A percentile compares a stretch with the other conserved stretches of the same genome.
Evolutionary conservation across 768 basidiomycete genomes (phyloP).

Genomic region (Lactarius pseudohatsudake): DNA sequence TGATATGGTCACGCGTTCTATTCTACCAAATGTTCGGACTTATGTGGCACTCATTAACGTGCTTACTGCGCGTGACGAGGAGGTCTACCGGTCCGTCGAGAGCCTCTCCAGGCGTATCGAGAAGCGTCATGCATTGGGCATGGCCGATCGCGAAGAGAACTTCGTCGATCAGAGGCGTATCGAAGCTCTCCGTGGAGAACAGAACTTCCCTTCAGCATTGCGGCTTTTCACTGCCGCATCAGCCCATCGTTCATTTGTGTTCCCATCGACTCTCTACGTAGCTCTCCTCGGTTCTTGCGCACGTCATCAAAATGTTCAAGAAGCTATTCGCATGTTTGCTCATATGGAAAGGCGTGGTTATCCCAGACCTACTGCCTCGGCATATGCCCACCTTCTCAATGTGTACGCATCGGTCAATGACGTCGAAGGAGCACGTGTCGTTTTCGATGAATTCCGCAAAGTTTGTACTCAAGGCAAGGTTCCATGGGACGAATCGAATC

Average conservation of each 20-base stretch:
- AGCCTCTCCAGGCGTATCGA: constrained; percentile 38
- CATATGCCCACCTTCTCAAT: constrained; percentile 57
- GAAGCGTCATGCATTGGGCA: constrained; percentile 40
- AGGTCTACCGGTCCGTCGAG: constrained; percentile 50
- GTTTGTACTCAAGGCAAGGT: constrained; percentile 44
- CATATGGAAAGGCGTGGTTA: constrained; percentile 52
- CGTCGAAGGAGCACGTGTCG: constrained; percentile 50
- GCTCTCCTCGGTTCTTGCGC: constrained; percentile 64
- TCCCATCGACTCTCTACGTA: constrained; percentile 46
- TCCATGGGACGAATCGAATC: constrained; percentile 32
- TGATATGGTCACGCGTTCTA: constrained; percentile 58
- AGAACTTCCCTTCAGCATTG: constrained; percentile 70
- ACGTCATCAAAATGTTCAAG: constrained; percentile 52
- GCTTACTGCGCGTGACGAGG: constrained; percentile 65
- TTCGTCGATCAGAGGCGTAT: constrained; percentile 42
- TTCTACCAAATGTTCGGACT: constrained; percentile 62
- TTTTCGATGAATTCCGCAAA: constrained; percentile 59
- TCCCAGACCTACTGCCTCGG: constrained; percentile 36
- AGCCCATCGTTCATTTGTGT: constrained; percentile 37
- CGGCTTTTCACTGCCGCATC: constrained; percentile 66
- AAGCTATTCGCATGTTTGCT: constrained; percentile 63
- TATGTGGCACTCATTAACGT: constrained; percentile 61
- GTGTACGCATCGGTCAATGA: constrained; percentile 55
- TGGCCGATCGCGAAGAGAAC: constrained; percentile 34
- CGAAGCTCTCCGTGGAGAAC: constrained; percentile 53